Percentiles rank a stretch among this genome's conserved stretches.
phyloP scores from a whole-genome alignment of 2,329 filamentous ascomycete species.

The Monilinia fructigena region DNA sequence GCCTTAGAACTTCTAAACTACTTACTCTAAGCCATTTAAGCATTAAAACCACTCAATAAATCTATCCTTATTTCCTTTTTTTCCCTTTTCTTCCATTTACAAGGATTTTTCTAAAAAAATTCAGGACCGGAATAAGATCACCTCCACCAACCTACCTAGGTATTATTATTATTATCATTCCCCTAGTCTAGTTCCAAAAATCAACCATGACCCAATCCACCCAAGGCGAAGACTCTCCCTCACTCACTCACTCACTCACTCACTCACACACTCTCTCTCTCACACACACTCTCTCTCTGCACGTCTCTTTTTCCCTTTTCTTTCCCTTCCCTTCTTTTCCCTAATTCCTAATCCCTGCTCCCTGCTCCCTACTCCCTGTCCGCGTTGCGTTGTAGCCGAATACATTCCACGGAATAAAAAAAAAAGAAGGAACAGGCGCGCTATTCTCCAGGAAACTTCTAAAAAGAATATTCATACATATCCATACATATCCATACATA shows the following conservation, averaged over 20 bases:
- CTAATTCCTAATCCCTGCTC: constrained; percentile 4
- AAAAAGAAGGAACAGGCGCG: constrained; percentile 14
- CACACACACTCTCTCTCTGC: neutral
- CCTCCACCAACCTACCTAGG: constrained; percentile 6
- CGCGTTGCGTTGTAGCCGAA: constrained; percentile 7
- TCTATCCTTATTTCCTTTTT: neutral
- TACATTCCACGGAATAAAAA: constrained; percentile 4
- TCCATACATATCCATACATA: constrained; percentile 17
- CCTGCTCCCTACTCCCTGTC: constrained; percentile 1
- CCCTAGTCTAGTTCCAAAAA: constrained; percentile 17
- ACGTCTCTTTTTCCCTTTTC: constrained; percentile 8
- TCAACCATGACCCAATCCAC: constrained; percentile 13
- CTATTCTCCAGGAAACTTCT: constrained; percentile 13
- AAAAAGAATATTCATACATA: constrained; percentile 9
- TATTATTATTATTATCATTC: neutral
- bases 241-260: too few species aligned
- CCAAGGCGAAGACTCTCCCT: neutral
- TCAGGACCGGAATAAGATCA: constrained; percentile 19
- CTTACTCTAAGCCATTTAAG: neutral
- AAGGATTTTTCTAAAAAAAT: neutral
- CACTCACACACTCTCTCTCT: too few species aligned
- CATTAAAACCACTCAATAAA: neutral
- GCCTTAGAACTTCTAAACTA: neutral
- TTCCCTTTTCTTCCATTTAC: neutral
- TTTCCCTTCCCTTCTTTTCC: neutral